Percentiles rank a stretch among this genome's conserved stretches.
These are phyloP conservation scores for Dothistroma septosporum DNA, from an alignment of 2,329 filamentous ascomycete genomes.

Conservation along the genomic window DNA sequence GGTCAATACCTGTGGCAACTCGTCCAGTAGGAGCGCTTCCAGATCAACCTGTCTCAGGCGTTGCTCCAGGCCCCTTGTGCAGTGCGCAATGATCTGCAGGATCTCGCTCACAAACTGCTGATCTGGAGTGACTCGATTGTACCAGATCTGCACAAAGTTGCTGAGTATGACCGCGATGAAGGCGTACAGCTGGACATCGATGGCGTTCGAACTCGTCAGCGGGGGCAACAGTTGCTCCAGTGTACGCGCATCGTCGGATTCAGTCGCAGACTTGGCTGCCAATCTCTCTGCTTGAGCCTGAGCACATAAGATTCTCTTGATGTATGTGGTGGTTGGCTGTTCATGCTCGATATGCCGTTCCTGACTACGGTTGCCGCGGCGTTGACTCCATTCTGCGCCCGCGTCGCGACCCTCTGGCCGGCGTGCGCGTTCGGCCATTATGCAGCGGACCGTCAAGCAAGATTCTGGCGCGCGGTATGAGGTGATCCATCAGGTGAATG, in stretches of 20 bases:
- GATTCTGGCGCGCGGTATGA: neutral
- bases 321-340: slow-evolving; percentile 73
- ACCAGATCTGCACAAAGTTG: slow-evolving; percentile 91
- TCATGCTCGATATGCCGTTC: slow-evolving; percentile 49
- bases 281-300: slow-evolving; percentile 11
- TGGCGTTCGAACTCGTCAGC: slow-evolving; percentile 87
- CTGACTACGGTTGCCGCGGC: neutral
- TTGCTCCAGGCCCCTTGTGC: slow-evolving; percentile 81
- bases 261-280: slow-evolving; percentile 5
- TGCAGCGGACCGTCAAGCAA: neutral
- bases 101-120: slow-evolving; percentile 83
- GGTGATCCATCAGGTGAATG: too few relatives aligned
- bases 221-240: slow-evolving; percentile 83
- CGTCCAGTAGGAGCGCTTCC: slow-evolving; percentile 77
- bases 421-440: neutral
- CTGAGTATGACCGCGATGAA: slow-evolving; percentile 84
- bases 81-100: slow-evolving; percentile 86
- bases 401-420: neutral
- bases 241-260: slow-evolving; percentile 47
- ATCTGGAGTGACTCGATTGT: slow-evolving; percentile 85
- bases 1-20: slow-evolving; percentile 77
- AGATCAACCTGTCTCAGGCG: slow-evolving; percentile 77
- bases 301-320: slow-evolving; percentile 29
- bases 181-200: slow-evolving; percentile 90
- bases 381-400: neutral